These are phyloP conservation scores for Diaporthe capsici DNA, from an alignment of 2,329 filamentous ascomycete genomes.

Conservation along the genomic window DNA sequence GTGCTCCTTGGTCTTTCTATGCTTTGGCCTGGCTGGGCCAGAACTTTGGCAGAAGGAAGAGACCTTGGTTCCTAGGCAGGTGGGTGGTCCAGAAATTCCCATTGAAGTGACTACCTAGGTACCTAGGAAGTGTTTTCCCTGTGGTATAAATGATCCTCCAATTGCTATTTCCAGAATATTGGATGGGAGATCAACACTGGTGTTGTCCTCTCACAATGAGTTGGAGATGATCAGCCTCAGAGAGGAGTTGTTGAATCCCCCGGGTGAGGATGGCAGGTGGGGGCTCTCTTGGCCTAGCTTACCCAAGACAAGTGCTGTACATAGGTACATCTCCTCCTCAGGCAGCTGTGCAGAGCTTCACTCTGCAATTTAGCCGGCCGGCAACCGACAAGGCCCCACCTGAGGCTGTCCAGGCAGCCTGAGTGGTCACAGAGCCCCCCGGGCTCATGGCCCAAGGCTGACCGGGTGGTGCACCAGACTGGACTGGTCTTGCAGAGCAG, in stretches of 20 bases:
- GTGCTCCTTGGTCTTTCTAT: neutral
- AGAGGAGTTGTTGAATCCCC: neutral
- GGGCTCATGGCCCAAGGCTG: neutral
- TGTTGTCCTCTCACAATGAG: neutral
- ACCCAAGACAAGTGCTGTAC: neutral
- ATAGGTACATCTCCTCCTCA: neutral
- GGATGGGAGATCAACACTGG: neutral
- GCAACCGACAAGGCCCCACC: constrained; percentile 3
- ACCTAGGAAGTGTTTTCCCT: neutral
- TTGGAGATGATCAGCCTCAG: neutral
- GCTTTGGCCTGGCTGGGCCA: neutral
- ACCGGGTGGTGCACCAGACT: neutral
- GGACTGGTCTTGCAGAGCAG: constrained; percentile 1
- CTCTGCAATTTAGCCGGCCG: constrained; percentile 4
- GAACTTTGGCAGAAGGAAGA: neutral
- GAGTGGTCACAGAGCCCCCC: neutral
- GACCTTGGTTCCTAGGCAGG: no score
- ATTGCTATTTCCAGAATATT: neutral
- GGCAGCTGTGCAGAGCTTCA: neutral
- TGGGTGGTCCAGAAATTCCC: no score
- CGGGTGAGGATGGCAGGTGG: neutral
- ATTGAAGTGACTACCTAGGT: neutral
- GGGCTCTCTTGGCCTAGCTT: neutral
- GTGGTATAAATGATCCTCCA: neutral
- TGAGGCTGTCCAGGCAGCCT: constrained; percentile 4